These are phyloP conservation scores for Odontarrhena argentea DNA, from an alignment of 345 rosid species.

Conservation along the genomic window DNA sequence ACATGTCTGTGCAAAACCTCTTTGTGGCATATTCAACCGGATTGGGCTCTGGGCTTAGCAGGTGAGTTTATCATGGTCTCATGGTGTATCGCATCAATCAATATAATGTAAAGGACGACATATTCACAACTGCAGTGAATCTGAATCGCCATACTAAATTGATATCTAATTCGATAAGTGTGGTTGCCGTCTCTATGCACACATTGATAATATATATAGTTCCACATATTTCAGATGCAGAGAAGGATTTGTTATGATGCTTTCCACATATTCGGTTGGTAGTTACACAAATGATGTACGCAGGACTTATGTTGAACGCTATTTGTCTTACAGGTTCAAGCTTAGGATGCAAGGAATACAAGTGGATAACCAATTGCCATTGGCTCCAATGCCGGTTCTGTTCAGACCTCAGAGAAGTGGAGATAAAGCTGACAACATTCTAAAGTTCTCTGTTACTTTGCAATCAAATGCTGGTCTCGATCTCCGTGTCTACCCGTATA, in stretches of 20 bases:
- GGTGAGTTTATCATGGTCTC: constrained; percentile 51
- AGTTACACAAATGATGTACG: constrained; percentile 7
- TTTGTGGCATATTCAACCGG: constrained; percentile 86
- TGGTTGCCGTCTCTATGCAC: constrained; percentile 1
- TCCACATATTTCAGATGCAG: constrained; percentile 5
- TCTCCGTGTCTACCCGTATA: constrained; percentile 78
- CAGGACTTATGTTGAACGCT: constrained; percentile 13
- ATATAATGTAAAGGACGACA: constrained; percentile 8
- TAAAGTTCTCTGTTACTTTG: constrained; percentile 76
- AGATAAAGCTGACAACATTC: constrained; percentile 65
- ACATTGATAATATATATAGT: constrained; percentile 19
- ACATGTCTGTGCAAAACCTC: constrained; percentile 83
- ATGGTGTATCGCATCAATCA: neutral
- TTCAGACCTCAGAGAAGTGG: constrained; percentile 86
- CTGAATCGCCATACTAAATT: constrained; percentile 15
- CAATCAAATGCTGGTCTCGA: constrained; percentile 87
- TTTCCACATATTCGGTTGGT: constrained; percentile 18
- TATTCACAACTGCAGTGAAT: constrained; percentile 19
- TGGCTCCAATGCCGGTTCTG: constrained; percentile 93
- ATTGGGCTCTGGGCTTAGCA: constrained; percentile 86
- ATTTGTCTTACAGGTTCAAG: constrained; percentile 63
- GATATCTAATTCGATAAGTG: neutral
- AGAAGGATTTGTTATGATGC: constrained; percentile 3
- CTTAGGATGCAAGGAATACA: constrained; percentile 81
- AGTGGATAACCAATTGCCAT: constrained; percentile 95